phyloP scores from a whole-genome alignment of 768 basidiomycete species.

The Scleroderma citrinum region DNA sequence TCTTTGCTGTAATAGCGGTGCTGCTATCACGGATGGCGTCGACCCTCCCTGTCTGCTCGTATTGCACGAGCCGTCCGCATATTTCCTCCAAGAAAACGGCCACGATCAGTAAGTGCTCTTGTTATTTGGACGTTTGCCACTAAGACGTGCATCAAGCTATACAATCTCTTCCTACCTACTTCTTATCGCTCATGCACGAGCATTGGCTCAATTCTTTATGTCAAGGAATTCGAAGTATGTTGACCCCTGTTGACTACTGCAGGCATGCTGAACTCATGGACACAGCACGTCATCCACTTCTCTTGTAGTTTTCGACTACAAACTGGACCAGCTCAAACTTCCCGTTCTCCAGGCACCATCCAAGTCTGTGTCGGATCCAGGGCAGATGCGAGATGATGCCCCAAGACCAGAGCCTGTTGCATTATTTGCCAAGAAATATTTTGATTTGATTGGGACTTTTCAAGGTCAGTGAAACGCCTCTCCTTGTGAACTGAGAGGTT shows the following conservation, averaged over 20 bases:
- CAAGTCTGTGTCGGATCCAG: conserved; percentile 8
- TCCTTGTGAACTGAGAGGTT: background rate
- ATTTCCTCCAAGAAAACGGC: conserved; percentile 34
- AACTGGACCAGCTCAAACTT: conserved; percentile 43
- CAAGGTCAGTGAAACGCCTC: conserved; percentile 33
- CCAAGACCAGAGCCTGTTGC: conserved; percentile 32
- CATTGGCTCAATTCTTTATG: conserved; percentile 34
- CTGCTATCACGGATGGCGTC: conserved; percentile 16
- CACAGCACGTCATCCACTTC: conserved; percentile 20
- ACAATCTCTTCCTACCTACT: conserved; percentile 48
- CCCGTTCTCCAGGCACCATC: conserved; percentile 37
- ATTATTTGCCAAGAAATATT: conserved; percentile 45
- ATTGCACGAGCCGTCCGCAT: conserved; percentile 54
- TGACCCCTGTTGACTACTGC: conserved; percentile 1
- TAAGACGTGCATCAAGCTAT: conserved; percentile 4
- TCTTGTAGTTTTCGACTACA: conserved; percentile 58
- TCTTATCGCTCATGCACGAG: conserved; percentile 42
- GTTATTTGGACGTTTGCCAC: background rate
- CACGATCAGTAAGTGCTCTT: conserved; percentile 17
- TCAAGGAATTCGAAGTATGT: conserved; percentile 17
- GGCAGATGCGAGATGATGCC: conserved; percentile 13
- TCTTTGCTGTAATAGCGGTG: conserved; percentile 30
- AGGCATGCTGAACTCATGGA: background rate
- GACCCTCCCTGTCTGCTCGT: conserved; percentile 47
- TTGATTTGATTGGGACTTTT: conserved; percentile 45